Percentiles rank a stretch among this genome's conserved stretches.
Evolutionary conservation across 2,329 filamentous ascomycete species (phyloP).

Genomic region (Trichocomaceae sp.): DNA sequence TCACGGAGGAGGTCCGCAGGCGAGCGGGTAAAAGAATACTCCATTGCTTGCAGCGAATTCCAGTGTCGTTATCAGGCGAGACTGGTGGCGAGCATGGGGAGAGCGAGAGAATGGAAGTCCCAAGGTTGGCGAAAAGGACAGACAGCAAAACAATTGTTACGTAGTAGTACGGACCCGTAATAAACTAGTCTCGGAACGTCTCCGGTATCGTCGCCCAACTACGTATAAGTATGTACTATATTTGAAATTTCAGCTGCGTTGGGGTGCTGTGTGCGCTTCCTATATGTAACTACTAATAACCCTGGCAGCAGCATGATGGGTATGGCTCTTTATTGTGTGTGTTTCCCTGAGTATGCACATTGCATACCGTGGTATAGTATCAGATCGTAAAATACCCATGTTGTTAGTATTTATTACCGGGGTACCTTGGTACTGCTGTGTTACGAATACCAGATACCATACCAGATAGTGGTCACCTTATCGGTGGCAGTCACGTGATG

Average conservation of each 20-base stretch:
- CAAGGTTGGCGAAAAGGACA: slow-evolving; percentile 15
- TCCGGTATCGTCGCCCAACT: background rate
- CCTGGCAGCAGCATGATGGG: no score
- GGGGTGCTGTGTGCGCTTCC: no score
- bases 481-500: background rate
- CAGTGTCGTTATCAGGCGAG: slow-evolving; percentile 7
- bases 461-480: background rate
- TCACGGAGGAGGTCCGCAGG: slow-evolving; percentile 46
- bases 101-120: slow-evolving; percentile 5
- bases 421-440: background rate
- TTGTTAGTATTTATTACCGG: background rate
- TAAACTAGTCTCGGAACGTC: background rate
- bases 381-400: no score
- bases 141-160: slow-evolving; percentile 11
- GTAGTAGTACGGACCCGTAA: background rate
- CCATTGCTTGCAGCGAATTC: slow-evolving; percentile 35
- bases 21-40: slow-evolving; percentile 47
- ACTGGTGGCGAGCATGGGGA: slow-evolving; percentile 2
- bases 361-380: no score
- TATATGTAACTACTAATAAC: no score
- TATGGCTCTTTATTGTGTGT: no score
- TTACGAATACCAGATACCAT: background rate
- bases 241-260: no score
- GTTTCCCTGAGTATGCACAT: no score
- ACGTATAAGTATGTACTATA: no score